phyloP scores from a whole-genome alignment of 148 eudicot genomes.

The Fagopyrum esculentum region DNA sequence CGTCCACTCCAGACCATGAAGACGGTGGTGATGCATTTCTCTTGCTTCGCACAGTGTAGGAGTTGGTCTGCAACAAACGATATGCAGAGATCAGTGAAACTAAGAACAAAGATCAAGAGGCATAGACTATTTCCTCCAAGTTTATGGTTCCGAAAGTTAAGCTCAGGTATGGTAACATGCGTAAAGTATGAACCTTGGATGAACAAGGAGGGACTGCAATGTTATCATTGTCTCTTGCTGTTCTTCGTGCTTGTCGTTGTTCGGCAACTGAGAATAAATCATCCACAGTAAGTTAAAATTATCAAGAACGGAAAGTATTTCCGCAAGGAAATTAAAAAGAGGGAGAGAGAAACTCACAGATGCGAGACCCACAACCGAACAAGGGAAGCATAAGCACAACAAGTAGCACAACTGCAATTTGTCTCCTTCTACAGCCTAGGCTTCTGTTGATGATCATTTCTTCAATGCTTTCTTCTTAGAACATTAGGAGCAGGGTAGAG shows the following conservation, averaged over 20 bases:
- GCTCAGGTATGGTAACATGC: neutral
- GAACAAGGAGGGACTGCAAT: neutral
- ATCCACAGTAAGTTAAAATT: neutral
- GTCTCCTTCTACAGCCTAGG: constrained; percentile 5
- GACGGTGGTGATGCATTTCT: neutral
- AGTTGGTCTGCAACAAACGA: neutral
- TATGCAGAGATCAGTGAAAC: neutral
- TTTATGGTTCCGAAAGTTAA: neutral
- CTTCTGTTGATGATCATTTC: neutral
- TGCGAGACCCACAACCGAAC: neutral
- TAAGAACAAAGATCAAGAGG: neutral
- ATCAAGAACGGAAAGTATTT: neutral
- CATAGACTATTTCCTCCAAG: neutral
- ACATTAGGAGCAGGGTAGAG: constrained; percentile 2
- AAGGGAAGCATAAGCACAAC: neutral
- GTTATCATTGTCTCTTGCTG: neutral
- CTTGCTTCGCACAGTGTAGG: neutral
- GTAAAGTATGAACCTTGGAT: neutral
- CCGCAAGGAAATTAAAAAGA: neutral
- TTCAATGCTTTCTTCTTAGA: neutral
- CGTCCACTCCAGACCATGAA: neutral
- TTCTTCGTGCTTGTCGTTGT: constrained; percentile 2
- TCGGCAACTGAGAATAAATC: neutral
- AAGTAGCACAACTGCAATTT: neutral
- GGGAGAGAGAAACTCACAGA: neutral